These are phyloP conservation scores for Penicillium paxilli DNA, from an alignment of 495 filamentous ascomycete species.

Conservation along the genomic window DNA sequence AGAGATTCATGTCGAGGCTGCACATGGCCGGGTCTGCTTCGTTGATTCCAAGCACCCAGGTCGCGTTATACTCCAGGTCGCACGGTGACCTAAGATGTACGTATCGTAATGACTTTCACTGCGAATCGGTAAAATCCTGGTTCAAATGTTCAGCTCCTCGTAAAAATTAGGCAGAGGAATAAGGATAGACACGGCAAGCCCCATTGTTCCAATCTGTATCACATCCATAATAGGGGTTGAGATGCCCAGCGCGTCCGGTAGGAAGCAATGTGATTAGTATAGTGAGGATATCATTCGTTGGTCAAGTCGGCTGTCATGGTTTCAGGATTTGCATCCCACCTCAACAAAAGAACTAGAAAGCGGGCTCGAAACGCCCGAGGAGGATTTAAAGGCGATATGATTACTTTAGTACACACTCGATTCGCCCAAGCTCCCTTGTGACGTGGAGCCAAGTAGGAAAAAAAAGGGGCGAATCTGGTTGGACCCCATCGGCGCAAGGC, in stretches of 20 bases:
- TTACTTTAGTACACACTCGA: not conserved
- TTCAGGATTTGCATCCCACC: not conserved
- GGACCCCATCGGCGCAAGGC: conserved; percentile 6
- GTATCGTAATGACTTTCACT: no score
- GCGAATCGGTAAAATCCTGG: not conserved
- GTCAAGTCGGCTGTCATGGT: not conserved
- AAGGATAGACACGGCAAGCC: not conserved
- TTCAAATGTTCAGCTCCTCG: not conserved
- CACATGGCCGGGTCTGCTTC: no score
- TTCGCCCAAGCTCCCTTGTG: conserved; percentile 2
- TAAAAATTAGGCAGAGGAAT: not conserved
- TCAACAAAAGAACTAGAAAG: not conserved
- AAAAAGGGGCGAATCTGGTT: not conserved
- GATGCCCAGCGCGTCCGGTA: not conserved
- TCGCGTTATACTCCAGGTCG: no score
- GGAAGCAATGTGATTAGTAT: not conserved
- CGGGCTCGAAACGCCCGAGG: not conserved
- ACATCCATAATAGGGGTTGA: not conserved
- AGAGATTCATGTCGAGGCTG: no score
- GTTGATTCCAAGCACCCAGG: no score
- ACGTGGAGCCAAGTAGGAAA: conserved; percentile 8
- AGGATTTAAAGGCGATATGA: not conserved
- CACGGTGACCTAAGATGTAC: no score
- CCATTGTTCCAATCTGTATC: not conserved
- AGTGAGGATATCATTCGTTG: not conserved